phyloP scores from a whole-genome alignment of 371 early-diverging fungal genomes.

The Sporodiniella umbellata region DNA sequence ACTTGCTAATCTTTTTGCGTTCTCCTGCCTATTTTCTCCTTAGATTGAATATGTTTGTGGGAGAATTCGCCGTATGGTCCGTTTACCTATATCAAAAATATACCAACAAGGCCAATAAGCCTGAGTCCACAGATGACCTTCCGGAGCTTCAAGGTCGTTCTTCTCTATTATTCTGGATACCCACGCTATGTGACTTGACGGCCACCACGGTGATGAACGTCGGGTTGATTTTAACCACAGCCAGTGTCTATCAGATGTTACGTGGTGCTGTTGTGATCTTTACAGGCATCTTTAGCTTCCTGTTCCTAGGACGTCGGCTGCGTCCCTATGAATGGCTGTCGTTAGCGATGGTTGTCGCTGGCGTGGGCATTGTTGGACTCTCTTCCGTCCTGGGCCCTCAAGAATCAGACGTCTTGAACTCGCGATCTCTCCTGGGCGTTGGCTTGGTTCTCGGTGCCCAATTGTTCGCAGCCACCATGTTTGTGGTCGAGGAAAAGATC shows the following conservation, averaged over 20 bases:
- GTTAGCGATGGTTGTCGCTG: slow-evolving; percentile 72
- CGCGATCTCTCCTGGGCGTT: slow-evolving; percentile 65
- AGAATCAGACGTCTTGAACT: slow-evolving; percentile 19
- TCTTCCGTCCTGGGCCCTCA: slow-evolving; percentile 59
- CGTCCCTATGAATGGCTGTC: slow-evolving; percentile 80
- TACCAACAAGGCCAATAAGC: slow-evolving; percentile 10
- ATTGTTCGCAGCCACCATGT: slow-evolving; percentile 88
- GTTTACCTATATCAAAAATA: slow-evolving; percentile 39
- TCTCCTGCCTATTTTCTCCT: too few species aligned
- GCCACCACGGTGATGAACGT: slow-evolving; percentile 96
- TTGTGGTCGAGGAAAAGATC: slow-evolving; percentile 94
- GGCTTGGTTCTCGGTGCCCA: slow-evolving; percentile 85
- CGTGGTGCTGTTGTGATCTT: slow-evolving; percentile 94
- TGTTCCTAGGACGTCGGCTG: slow-evolving; percentile 80
- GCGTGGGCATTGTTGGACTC: slow-evolving; percentile 86
- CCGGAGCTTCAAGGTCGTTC: slow-evolving; percentile 38
- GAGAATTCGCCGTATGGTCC: slow-evolving; percentile 67
- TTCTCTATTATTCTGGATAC: slow-evolving; percentile 79
- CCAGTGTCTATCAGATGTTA: slow-evolving; percentile 96
- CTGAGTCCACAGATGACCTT: too few species aligned
- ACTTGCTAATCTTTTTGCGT: too few species aligned
- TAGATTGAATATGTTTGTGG: slow-evolving; percentile 90
- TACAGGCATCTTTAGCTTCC: slow-evolving; percentile 81
- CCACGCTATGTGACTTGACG: slow-evolving; percentile 88
- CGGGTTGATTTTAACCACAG: slow-evolving; percentile 87